These are phyloP conservation scores for Hippophae rhamnoides DNA, from an alignment of 306 rosid genomes.

Conservation along the genomic window DNA sequence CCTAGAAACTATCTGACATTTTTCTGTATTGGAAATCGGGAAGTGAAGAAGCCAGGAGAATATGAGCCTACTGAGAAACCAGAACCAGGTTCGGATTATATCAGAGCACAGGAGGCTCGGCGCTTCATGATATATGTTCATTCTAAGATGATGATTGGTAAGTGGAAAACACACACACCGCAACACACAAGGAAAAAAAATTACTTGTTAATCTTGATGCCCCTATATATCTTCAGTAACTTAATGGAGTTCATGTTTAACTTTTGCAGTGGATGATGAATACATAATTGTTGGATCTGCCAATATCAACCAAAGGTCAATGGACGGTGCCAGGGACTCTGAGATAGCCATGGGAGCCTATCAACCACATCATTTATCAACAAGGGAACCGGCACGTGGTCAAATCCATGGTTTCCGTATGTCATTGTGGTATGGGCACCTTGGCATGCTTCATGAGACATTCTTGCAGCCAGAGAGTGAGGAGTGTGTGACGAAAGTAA, in stretches of 20 bases:
- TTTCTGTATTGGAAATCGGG: constrained; percentile 42
- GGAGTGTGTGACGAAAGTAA: constrained; percentile 31
- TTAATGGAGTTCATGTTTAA: background rate
- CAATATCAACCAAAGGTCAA: constrained; percentile 46
- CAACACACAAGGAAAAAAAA: no score
- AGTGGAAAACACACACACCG: background rate
- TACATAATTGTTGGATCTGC: constrained; percentile 51
- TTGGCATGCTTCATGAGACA: constrained; percentile 35
- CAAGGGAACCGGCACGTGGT: constrained; percentile 36
- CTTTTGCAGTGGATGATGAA: constrained; percentile 38
- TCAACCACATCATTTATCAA: constrained; percentile 37
- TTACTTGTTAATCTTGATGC: no score
- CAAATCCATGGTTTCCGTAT: constrained; percentile 43
- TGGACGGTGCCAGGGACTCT: constrained; percentile 44
- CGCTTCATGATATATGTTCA: constrained; percentile 49
- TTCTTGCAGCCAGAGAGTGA: constrained; percentile 34
- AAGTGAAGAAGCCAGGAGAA: constrained; percentile 36
- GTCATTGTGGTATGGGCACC: constrained; percentile 42
- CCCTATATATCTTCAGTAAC: no score
- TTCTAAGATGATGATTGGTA: constrained; percentile 50
- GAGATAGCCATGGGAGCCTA: constrained; percentile 48
- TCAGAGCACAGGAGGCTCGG: constrained; percentile 31
- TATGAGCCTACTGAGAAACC: constrained; percentile 34
- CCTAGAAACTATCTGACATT: constrained; percentile 41
- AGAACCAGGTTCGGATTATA: constrained; percentile 23